phyloP scores from a whole-genome alignment of 257 asterid species.

The Fraxinus excelsior region DNA sequence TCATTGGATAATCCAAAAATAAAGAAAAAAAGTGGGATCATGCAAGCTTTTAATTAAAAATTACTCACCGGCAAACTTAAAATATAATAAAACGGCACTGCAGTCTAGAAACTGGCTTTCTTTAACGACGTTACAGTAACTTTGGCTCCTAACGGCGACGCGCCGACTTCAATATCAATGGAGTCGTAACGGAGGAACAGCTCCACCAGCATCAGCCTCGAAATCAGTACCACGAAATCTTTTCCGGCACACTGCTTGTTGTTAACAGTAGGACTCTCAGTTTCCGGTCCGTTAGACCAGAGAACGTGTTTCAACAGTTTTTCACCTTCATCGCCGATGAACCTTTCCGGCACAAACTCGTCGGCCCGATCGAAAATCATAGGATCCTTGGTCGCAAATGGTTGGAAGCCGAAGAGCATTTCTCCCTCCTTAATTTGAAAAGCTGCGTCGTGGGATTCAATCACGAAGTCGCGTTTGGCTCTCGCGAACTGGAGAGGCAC shows the following conservation, averaged over 20 bases:
- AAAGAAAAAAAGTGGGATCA: not conserved
- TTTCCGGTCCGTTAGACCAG: constrained; percentile 92
- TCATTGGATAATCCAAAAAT: too few species aligned
- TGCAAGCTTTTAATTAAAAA: not conserved
- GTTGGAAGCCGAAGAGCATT: constrained; percentile 73
- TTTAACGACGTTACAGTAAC: constrained; percentile 71
- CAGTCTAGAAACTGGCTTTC: constrained; percentile 54
- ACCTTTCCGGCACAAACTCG: constrained; percentile 73
- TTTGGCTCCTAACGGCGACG: constrained; percentile 67
- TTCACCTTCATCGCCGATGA: constrained; percentile 71
- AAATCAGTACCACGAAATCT: constrained; percentile 74
- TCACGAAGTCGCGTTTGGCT: constrained; percentile 58
- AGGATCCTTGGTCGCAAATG: constrained; percentile 82
- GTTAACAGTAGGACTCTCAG: constrained; percentile 42
- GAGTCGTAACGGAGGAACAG: constrained; percentile 81
- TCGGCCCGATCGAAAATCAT: constrained; percentile 71
- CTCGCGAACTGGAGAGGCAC: constrained; percentile 69
- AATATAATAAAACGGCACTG: not conserved
- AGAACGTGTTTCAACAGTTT: constrained; percentile 63
- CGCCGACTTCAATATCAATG: constrained; percentile 58
- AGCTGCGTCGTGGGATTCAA: constrained; percentile 79
- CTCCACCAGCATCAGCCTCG: constrained; percentile 80
- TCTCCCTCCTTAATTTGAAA: constrained; percentile 75
- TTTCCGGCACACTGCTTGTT: constrained; percentile 96
- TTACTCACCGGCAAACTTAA: not conserved